Evolutionary conservation across 2,329 filamentous ascomycete genomes (phyloP).

Genomic region (Arthrobotrys sphaeroides): DNA sequence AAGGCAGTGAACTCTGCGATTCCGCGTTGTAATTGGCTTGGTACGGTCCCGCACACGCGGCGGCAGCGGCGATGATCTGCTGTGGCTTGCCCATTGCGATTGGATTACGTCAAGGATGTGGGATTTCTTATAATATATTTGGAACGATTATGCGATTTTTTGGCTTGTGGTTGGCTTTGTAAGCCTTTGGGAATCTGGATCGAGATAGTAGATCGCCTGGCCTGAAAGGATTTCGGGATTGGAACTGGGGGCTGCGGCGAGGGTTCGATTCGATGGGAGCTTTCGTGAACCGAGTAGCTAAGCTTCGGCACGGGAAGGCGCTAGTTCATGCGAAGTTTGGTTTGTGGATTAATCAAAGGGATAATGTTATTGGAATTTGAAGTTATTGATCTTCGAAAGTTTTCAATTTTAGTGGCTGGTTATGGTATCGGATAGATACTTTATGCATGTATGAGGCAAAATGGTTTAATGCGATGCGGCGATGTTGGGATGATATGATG

Average conservation of each 20-base stretch:
- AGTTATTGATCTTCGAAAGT: too few relatives aligned
- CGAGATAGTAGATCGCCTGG: too few relatives aligned
- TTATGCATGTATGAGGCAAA: slow-evolving; percentile 30
- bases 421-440: background rate
- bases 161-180: background rate
- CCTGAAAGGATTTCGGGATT: background rate
- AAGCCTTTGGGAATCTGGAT: too few relatives aligned
- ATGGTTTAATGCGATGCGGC: background rate
- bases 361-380: too few relatives aligned
- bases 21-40: background rate
- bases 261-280: too few relatives aligned
- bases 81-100: background rate
- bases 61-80: background rate
- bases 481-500: background rate
- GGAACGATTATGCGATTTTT: background rate
- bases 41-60: background rate
- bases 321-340: too few relatives aligned
- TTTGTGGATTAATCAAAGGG: too few relatives aligned
- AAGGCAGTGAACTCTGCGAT: background rate
- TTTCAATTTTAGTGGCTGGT: too few relatives aligned
- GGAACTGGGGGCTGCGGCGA: background rate
- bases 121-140: background rate
- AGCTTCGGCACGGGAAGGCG: too few relatives aligned
- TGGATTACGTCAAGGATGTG: background rate
- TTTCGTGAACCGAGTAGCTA: too few relatives aligned